These are phyloP conservation scores for Penicillium arizonense DNA, from an alignment of 495 filamentous ascomycete genomes.

Conservation along the genomic window DNA sequence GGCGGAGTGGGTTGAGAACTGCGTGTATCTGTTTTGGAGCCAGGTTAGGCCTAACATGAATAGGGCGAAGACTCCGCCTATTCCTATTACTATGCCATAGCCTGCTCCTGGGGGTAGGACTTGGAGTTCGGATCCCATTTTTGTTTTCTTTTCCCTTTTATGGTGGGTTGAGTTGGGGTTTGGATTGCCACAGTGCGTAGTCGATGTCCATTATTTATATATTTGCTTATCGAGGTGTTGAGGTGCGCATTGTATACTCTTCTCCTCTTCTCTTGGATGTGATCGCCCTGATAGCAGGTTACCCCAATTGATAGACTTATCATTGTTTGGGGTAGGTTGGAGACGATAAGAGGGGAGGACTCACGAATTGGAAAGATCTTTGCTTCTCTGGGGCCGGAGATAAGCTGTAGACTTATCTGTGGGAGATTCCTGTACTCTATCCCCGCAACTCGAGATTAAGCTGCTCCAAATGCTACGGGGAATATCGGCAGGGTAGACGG, in stretches of 20 bases:
- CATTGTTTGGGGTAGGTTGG: background rate
- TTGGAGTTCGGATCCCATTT: conserved; percentile 20
- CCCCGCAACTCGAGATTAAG: too few relatives aligned
- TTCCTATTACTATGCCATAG: conserved; percentile 51
- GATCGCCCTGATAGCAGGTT: background rate
- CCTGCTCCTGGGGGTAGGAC: conserved; percentile 34
- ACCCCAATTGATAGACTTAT: conserved; percentile 2
- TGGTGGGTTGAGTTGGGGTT: too few relatives aligned
- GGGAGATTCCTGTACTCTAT: too few relatives aligned
- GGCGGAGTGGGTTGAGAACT: conserved; percentile 40
- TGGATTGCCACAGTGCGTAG: too few relatives aligned
- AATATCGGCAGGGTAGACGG: too few relatives aligned
- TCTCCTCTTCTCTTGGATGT: background rate
- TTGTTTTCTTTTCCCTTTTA: background rate
- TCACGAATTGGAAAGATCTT: background rate
- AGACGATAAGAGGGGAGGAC: background rate
- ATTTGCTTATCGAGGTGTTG: too few relatives aligned
- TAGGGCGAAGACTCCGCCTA: conserved; percentile 43
- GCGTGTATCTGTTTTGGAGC: conserved; percentile 47
- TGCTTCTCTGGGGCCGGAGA: background rate
- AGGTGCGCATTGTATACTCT: too few relatives aligned
- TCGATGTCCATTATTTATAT: too few relatives aligned
- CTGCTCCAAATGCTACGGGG: too few relatives aligned
- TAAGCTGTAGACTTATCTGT: background rate
- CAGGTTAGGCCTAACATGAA: conserved; percentile 45